Percentiles rank a stretch among this genome's conserved stretches.
These are phyloP conservation scores for Dalbergia cultrata DNA, from an alignment of 306 rosid genomes.

Conservation along the genomic window DNA sequence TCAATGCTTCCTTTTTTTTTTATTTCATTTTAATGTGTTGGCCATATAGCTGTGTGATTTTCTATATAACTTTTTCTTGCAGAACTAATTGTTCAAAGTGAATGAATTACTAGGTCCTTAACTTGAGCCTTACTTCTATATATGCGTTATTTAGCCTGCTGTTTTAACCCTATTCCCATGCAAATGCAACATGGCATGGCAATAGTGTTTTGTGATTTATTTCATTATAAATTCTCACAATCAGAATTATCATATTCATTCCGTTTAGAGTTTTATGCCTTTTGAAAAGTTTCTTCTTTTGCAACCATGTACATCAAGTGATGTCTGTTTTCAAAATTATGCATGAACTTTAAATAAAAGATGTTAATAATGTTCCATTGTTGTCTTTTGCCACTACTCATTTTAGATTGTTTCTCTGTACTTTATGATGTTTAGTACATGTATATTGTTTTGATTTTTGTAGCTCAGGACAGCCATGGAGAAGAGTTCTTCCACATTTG, in stretches of 20 bases:
- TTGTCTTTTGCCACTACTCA: conserved; percentile 2
- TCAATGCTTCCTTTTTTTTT: not conserved
- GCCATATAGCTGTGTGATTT: not conserved
- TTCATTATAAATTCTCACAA: not conserved
- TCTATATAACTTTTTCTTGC: conserved; percentile 2
- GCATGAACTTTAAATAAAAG: not conserved
- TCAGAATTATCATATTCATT: not conserved
- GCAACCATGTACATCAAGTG: conserved; percentile 3
- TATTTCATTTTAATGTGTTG: not conserved
- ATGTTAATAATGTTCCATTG: conserved; percentile 17
- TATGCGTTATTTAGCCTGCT: not conserved
- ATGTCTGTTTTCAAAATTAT: conserved; percentile 15
- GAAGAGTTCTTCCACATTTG: conserved; percentile 76
- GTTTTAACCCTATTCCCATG: not conserved
- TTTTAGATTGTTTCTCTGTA: conserved; percentile 32
- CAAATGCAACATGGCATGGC: not conserved
- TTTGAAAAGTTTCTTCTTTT: conserved; percentile 20
- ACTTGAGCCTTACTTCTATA: not conserved
- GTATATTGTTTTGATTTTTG: conserved; percentile 29
- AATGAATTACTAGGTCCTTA: conserved; percentile 20
- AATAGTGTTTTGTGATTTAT: conserved; percentile 13
- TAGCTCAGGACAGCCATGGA: conserved; percentile 84
- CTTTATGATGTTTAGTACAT: conserved; percentile 14
- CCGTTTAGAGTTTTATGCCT: conserved; percentile 3
- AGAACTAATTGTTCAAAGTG: conserved; percentile 4